Evolutionary conservation across 768 basidiomycete species (phyloP).

Genomic region (Russula olivacea): DNA sequence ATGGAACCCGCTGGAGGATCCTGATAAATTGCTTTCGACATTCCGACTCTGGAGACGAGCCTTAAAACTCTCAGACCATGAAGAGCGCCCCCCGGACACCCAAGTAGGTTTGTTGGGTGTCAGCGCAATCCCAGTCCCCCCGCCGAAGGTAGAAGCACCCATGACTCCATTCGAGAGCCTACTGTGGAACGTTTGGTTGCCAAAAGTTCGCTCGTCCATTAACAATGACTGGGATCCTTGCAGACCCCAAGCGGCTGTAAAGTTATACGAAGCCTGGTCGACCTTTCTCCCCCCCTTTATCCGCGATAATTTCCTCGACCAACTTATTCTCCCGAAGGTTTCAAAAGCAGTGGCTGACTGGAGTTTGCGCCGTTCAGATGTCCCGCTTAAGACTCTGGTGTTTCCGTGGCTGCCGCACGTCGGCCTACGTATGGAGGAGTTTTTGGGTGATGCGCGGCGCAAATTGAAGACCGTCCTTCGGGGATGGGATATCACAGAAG

Average conservation of each 20-base stretch:
- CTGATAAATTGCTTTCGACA: constrained; percentile 53
- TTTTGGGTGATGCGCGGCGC: constrained; percentile 82
- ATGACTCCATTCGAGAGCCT: constrained; percentile 97
- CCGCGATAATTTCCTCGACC: constrained; percentile 91
- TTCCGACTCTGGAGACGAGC: constrained; percentile 68
- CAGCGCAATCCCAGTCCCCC: constrained; percentile 31
- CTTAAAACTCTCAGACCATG: constrained; percentile 49
- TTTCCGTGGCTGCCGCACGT: constrained; percentile 96
- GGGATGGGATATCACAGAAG: constrained; percentile 65
- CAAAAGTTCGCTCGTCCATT: constrained; percentile 85
- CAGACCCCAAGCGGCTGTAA: constrained; percentile 67
- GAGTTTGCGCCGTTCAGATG: constrained; percentile 54
- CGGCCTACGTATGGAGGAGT: constrained; percentile 72
- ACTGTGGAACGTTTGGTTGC: constrained; percentile 93
- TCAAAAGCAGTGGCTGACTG: constrained; percentile 79
- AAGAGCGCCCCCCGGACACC: constrained; percentile 37
- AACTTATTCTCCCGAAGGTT: constrained; percentile 91
- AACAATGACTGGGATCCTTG: constrained; percentile 92
- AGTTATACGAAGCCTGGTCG: constrained; percentile 84
- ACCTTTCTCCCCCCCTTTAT: constrained; percentile 85
- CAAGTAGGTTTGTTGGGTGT: constrained; percentile 58
- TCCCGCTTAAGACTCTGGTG: constrained; percentile 70
- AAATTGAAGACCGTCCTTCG: constrained; percentile 78
- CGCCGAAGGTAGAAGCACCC: constrained; percentile 40
- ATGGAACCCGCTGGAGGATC: constrained; percentile 85